These are phyloP conservation scores for Phlyctochytrium arcticum DNA, from an alignment of 192 early-diverging fungal species.

Conservation along the genomic window DNA sequence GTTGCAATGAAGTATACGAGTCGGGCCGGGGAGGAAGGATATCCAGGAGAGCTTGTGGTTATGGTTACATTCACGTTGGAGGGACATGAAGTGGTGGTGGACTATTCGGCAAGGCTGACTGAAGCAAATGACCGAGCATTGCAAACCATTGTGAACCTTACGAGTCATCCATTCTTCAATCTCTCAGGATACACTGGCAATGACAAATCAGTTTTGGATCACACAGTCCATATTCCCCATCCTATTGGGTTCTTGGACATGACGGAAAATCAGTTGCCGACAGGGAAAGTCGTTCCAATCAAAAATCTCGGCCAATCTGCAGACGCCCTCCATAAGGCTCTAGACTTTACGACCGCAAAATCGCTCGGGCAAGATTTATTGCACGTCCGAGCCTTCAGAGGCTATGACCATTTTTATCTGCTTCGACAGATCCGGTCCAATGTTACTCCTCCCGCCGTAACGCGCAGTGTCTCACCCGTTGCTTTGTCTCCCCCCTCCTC, in stretches of 20 bases:
- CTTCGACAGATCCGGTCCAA: not conserved
- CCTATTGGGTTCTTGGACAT: conserved; percentile 49
- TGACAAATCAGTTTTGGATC: conserved; percentile 44
- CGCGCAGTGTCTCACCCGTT: too few species aligned
- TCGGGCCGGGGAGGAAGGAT: conserved; percentile 72
- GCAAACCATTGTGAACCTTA: conserved; percentile 66
- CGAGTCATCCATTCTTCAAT: conserved; percentile 89
- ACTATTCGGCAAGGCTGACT: conserved; percentile 47
- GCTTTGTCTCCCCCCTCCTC: not conserved
- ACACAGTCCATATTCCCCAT: conserved; percentile 44
- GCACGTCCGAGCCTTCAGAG: conserved; percentile 49
- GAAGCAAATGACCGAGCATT: conserved; percentile 44
- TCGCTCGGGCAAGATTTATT: conserved; percentile 47
- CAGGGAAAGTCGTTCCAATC: conserved; percentile 54
- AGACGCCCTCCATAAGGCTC: conserved; percentile 49
- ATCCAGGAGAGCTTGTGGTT: conserved; percentile 65
- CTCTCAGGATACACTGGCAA: conserved; percentile 60
- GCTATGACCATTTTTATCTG: conserved; percentile 83
- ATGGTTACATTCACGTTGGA: conserved; percentile 52
- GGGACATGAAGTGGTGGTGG: conserved; percentile 21
- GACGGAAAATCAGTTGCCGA: conserved; percentile 62
- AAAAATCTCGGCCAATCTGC: too few species aligned
- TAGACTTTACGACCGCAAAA: conserved; percentile 44
- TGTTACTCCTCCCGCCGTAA: not conserved
- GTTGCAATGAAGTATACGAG: conserved; percentile 58